A percentile compares a stretch with the other conserved stretches of the same genome.
Conservation (phyloP, 2,329 filamentous ascomycete genomes). For the Xylariaceae sp. region DNA sequence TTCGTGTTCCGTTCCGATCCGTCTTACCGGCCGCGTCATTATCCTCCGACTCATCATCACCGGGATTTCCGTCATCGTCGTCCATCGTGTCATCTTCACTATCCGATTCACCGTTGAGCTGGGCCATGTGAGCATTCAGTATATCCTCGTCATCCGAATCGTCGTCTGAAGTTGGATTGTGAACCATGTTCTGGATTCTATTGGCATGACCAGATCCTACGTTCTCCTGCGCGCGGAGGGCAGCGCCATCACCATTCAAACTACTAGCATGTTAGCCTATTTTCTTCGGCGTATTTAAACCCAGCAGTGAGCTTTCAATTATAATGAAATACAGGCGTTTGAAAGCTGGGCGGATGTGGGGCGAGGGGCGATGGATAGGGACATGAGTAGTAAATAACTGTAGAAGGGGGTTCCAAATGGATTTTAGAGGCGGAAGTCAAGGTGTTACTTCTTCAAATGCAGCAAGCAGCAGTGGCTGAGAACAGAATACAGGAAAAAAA, state of each 20-base stretch:
- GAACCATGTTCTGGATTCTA: background rate
- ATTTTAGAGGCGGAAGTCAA: background rate
- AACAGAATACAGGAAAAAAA: background rate
- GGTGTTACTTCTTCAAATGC: background rate
- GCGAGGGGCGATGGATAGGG: background rate
- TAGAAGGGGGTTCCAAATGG: background rate
- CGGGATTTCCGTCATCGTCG: background rate
- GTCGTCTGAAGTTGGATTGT: background rate
- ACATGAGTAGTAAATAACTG: background rate
- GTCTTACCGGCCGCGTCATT: background rate
- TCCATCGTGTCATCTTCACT: background rate
- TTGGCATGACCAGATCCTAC: constrained; percentile 1
- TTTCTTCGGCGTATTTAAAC: background rate
- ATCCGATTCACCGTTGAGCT: background rate
- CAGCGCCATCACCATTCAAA: background rate
- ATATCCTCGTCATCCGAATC: background rate
- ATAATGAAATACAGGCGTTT: background rate
- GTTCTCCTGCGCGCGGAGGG: background rate
- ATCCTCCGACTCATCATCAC: background rate
- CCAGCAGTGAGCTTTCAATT: background rate
- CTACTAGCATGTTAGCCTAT: constrained; percentile 2
- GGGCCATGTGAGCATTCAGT: background rate
- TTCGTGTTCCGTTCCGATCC: background rate
- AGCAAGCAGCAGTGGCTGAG: background rate
- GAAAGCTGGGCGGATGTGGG: background rate